These are phyloP conservation scores for Boechera divaricarpa DNA, from an alignment of 345 rosid species.

Conservation along the genomic window DNA sequence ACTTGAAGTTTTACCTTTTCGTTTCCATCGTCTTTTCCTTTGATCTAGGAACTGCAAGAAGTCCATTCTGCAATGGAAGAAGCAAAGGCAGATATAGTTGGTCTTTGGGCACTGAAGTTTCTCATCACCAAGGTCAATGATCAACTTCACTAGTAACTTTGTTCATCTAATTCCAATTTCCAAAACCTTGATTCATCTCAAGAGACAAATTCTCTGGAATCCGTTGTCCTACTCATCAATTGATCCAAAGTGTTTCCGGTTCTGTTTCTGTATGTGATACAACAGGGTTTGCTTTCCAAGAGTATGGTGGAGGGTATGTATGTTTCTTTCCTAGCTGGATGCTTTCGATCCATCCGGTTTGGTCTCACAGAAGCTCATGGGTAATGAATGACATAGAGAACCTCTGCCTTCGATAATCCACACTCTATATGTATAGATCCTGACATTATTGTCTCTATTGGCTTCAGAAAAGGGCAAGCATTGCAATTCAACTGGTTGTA, in stretches of 20 bases:
- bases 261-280: background rate
- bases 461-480: constrained; percentile 85
- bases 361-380: constrained; percentile 97
- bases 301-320: constrained; percentile 74
- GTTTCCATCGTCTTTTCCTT: constrained; percentile 6
- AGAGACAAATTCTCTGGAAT: too few relatives aligned
- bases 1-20: constrained; percentile 5
- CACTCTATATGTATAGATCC: constrained; percentile 3
- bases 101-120: constrained; percentile 93
- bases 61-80: constrained; percentile 91
- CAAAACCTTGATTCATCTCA: background rate
- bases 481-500: constrained; percentile 90
- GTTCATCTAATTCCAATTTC: background rate
- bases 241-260: too few relatives aligned
- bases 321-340: constrained; percentile 89
- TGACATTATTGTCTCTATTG: constrained; percentile 15
- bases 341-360: constrained; percentile 91
- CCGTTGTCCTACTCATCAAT: too few relatives aligned
- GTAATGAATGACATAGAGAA: constrained; percentile 50
- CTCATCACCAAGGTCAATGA: constrained; percentile 66
- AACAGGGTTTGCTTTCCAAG: constrained; percentile 71
- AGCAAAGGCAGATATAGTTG: constrained; percentile 97
- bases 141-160: constrained; percentile 12
- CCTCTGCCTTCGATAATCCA: constrained; percentile 22
- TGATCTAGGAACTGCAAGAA: constrained; percentile 84